A percentile compares a stretch with the other conserved stretches of the same genome.
Evolutionary conservation across 192 early-diverging fungal genomes (phyloP).

Genomic region (Chytriomyces confervae): DNA sequence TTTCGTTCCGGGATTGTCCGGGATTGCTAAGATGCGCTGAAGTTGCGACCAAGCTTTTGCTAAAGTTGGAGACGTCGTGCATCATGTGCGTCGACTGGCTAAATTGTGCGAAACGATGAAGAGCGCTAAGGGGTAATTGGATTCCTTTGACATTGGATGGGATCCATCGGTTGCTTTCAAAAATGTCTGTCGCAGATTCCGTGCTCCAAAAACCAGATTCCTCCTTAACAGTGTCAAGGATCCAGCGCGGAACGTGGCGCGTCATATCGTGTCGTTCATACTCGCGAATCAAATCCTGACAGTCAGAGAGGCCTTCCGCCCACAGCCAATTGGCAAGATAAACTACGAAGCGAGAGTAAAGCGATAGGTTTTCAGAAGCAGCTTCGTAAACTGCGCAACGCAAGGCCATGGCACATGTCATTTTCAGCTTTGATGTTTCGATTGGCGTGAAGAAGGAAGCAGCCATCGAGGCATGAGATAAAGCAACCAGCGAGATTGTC

Average conservation of each 20-base stretch:
- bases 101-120: not conserved
- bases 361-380: not conserved
- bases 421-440: conserved; percentile 19
- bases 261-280: not conserved
- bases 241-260: conserved; percentile 1
- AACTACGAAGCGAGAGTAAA: not conserved
- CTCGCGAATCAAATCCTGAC: conserved; percentile 8
- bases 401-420: conserved; percentile 18
- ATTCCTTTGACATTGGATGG: not conserved
- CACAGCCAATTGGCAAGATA: conserved; percentile 17
- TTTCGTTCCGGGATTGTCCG: not conserved
- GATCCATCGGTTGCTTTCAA: conserved; percentile 18
- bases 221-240: not conserved
- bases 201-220: not conserved
- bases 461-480: conserved; percentile 29
- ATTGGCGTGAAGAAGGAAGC: not conserved
- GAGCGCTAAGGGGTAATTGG: not conserved
- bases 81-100: not conserved
- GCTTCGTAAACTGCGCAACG: not conserved
- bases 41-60: not conserved
- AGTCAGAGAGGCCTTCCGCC: conserved; percentile 3
- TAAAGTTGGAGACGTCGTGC: not conserved
- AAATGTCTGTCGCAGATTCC: not conserved
- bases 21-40: not conserved
- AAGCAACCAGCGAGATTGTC: not conserved